Evolutionary conservation across 2,329 filamentous ascomycete genomes (phyloP).

Genomic region (Botrytis tulipae): DNA sequence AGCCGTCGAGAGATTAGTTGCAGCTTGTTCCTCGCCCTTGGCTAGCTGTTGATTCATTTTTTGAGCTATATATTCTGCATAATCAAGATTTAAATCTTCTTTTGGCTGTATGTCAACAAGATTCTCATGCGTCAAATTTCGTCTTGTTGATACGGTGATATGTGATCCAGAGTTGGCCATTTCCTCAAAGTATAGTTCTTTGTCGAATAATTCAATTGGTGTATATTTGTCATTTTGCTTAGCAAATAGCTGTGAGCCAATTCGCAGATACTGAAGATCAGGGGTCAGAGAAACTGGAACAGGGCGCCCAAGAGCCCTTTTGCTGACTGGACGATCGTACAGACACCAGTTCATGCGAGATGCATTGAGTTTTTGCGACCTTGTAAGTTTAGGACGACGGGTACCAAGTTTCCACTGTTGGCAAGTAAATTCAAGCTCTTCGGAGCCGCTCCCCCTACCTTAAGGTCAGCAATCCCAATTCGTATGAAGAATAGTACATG

Average conservation of each 20-base stretch:
- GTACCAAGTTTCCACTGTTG: conserved; percentile 9
- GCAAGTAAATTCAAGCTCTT: conserved; percentile 11
- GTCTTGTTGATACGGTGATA: not conserved
- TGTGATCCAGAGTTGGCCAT: not conserved
- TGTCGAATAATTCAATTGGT: not conserved
- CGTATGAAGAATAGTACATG: not conserved
- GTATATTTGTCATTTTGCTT: not conserved
- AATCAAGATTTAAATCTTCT: not conserved
- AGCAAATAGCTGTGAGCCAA: not conserved
- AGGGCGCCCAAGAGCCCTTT: not conserved
- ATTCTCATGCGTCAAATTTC: not conserved
- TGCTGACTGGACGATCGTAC: not conserved
- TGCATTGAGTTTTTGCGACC: not conserved
- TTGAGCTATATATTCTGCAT: not conserved
- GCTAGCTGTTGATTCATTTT: not conserved
- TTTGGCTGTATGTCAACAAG: not conserved
- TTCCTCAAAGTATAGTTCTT: not conserved
- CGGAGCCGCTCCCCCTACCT: not conserved
- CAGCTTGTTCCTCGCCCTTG: not conserved
- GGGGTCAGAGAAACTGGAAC: not conserved
- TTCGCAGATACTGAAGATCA: conserved; percentile 4
- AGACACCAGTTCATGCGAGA: not conserved
- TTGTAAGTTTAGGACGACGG: not conserved
- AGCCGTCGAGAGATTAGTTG: too few species aligned
- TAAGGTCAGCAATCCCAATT: not conserved